Evolutionary conservation across 176 grass and related monocot species (phyloP), one percentile per base, ranked within the genome.

Genomic region (Carex scoparia): DNA sequence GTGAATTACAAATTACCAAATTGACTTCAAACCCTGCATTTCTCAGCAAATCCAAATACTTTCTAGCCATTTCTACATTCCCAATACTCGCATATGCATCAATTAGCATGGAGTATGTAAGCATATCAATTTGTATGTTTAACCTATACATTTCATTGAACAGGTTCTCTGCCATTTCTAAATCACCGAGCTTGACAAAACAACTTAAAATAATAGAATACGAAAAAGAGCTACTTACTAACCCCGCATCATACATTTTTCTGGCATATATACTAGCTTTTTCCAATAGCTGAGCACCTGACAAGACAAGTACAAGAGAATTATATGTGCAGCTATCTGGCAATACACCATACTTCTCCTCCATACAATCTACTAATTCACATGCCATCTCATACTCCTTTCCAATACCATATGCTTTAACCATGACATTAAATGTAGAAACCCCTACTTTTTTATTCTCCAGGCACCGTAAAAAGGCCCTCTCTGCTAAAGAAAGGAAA

Each of bases 391-490:
- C 82, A 81, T 89, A 84, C 77, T 92, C 89, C 65, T 88, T 90
- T 81, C 79, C 86, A 68, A 90, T 63, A 31, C 91, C 93, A 90
- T 95, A 98, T 32, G 89, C 91, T 89, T 98, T 98, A 79, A 98
- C 93, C 93, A 93, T 95, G 61, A 95, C 93, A 94, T 98, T 98
- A 85, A 94, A 98, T 30, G 76, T 84, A 85, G 84, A 78, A 94
- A 91, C 86, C 44, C 86, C 86, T 12, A 92, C 81, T 87, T 90
- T 98, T 40, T 89, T 78, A 66, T 69, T 95, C 69, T 91, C 84
- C 84, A 91, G 46, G 69, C 95, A 90, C 82, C 88, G 87, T 79
- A 79, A 67, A 59, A 94, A 98, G 35, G 89, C 91, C 86, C 94
- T 98, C 63, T 98, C 88, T 49, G 91, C 95, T 63, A 98, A 84